A percentile compares a stretch with the other conserved stretches of the same genome.
phyloP scores from a whole-genome alignment of 202 grass and related monocot species.

The Hordeum pubiflorum region DNA sequence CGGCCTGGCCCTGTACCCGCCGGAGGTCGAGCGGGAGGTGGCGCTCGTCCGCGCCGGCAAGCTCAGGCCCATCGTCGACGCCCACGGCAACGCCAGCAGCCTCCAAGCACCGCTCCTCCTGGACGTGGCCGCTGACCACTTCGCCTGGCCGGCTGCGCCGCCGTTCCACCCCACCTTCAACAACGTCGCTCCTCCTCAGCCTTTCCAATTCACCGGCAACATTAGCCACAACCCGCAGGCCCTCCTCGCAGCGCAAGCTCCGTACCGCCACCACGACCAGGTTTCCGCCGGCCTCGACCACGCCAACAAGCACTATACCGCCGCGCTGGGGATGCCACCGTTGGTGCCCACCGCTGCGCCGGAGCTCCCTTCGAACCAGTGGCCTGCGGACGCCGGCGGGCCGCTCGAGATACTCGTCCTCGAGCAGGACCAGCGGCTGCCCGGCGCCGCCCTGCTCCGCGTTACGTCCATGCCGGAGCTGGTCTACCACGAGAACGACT shows the following conservation, averaged over 20 bases:
- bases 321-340: neutral
- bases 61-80: neutral
- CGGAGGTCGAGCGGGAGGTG: conserved; percentile 29
- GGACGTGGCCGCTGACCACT: neutral
- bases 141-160: neutral
- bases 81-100: neutral
- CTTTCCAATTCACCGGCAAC: neutral
- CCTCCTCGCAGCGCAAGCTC: neutral
- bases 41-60: neutral
- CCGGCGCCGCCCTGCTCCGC: neutral
- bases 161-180: neutral
- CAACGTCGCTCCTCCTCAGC: neutral
- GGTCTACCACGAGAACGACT: neutral
- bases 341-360: neutral
- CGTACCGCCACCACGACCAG: neutral
- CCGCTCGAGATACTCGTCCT: neutral
- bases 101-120: neutral
- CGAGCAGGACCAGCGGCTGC: neutral
- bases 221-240: neutral
- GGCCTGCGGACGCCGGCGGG: neutral
- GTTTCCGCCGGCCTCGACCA: neutral
- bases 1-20: conserved; percentile 33
- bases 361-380: conserved; percentile 14
- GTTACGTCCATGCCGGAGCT: neutral
- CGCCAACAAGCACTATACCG: neutral